Evolutionary conservation across 2,329 filamentous ascomycete species (phyloP).

Genomic region (Aspergillus novoparasiticus): DNA sequence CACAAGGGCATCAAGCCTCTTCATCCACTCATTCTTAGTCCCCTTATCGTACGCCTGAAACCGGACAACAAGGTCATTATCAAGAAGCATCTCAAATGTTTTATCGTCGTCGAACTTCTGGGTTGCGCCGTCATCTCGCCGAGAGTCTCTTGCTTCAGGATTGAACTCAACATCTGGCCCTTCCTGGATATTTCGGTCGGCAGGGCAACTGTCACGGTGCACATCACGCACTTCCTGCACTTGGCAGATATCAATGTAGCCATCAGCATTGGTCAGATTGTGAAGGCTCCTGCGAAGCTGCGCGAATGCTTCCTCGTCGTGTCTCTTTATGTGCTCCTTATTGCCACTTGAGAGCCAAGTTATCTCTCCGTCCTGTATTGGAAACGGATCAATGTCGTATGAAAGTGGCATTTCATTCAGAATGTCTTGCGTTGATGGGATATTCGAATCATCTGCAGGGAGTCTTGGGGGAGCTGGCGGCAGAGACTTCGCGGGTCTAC

Average conservation of each 20-base stretch:
- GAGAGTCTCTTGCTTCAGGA: constrained; percentile 48
- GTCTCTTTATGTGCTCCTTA: constrained; percentile 48
- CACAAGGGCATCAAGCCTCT: constrained; percentile 57
- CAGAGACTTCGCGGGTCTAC: constrained; percentile 60
- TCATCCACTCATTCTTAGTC: constrained; percentile 65
- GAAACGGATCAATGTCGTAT: constrained; percentile 65
- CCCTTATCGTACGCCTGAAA: constrained; percentile 61
- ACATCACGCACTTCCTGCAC: constrained; percentile 61
- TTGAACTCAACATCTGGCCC: constrained; percentile 61
- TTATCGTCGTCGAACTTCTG: constrained; percentile 58
- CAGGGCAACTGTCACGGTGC: constrained; percentile 53
- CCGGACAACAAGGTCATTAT: constrained; percentile 63
- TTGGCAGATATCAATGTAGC: constrained; percentile 64
- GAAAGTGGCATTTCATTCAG: constrained; percentile 60
- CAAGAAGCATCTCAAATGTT: constrained; percentile 63
- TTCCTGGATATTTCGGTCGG: constrained; percentile 54
- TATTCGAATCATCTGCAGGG: constrained; percentile 44
- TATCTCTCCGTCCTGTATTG: constrained; percentile 55
- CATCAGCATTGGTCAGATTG: constrained; percentile 62
- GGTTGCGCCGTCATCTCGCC: constrained; percentile 56
- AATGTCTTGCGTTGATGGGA: constrained; percentile 59
- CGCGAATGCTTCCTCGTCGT: constrained; percentile 61
- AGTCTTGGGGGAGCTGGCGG: constrained; percentile 63
- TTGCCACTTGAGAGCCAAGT: constrained; percentile 58
- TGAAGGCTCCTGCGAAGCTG: constrained; percentile 61